phyloP scores from a whole-genome alignment of 176 grass and related monocot species.

The Dendrocalamus sinicus region DNA sequence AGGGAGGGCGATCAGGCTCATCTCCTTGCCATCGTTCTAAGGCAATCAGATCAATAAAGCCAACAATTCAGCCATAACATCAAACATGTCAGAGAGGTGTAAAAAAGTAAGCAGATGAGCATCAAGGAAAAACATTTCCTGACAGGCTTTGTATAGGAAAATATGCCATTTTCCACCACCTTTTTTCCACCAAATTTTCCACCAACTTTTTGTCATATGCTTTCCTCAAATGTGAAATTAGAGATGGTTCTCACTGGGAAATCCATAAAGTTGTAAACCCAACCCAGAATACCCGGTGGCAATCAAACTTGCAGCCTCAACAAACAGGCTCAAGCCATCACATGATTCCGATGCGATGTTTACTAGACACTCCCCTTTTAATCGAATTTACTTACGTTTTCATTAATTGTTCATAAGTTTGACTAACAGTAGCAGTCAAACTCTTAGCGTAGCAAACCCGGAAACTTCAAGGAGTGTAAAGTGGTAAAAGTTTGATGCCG shows the following conservation, averaged over 20 bases:
- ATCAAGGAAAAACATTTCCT: slow-evolving; percentile 10
- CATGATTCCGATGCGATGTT: not conserved
- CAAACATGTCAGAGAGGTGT: not conserved
- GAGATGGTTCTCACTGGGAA: slow-evolving; percentile 8
- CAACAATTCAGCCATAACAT: too few relatives aligned
- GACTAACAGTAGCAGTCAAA: not conserved
- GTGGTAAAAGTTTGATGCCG: not conserved
- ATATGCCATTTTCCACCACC: not conserved
- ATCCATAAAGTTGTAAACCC: slow-evolving; percentile 1
- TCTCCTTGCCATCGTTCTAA: too few relatives aligned
- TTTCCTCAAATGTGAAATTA: not conserved
- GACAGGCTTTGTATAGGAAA: not conserved
- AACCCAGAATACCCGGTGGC: not conserved
- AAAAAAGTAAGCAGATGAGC: not conserved
- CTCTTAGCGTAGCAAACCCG: not conserved
- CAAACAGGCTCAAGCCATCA: too few relatives aligned
- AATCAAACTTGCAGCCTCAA: not conserved
- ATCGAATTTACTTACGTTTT: not conserved
- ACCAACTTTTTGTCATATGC: not conserved
- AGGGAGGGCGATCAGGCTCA: too few relatives aligned
- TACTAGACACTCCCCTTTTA: not conserved
- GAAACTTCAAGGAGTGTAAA: not conserved
- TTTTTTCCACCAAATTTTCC: not conserved
- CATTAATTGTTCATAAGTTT: not conserved
- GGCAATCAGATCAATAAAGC: too few relatives aligned